Base-by-base conservation (phyloP, 2,329 filamentous ascomycete species). In the Aspergillus luchuensis region DNA sequence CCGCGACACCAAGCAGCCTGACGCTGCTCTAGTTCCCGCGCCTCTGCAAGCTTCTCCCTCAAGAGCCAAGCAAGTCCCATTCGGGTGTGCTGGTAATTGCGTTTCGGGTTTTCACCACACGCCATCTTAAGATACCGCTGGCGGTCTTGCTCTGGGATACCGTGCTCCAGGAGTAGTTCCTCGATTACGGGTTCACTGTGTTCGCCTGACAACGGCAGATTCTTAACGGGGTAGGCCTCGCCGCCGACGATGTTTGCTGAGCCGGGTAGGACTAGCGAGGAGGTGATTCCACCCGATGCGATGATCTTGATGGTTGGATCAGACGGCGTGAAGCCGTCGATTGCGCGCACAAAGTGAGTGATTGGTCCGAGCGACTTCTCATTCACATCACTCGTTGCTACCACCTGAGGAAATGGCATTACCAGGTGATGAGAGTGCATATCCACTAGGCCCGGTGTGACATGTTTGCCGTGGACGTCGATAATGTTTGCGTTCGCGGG, bases 111-210 rank as follows among this genome's bases (percentile, higher is more conserved):
- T 74, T 91, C 88, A 38, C 88, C 88, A 64, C 88, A 91, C 0
- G 89, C 89, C 88, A 91, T 91, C 77, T 91, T 91, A 81, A 91
- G 89, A 72, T 89, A 91, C 19, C 89, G 81, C 84, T 87, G 89
- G 61, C 79, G 84, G 21, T 81, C 80, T 45, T 88, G 87, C 33
- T 66, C 64, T 4, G 59, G 56, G 19, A 65, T 51, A 0, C 87
- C 87, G 55, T 89, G 86, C 1, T 88, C 88, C 8, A 90, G 79
- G 78, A 90, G 81, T 65, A 89, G 85, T 23, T 80, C 76, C 2
- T 84, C 85, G 56, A 87, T 89, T 47, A 88, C 82, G 71, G 90
- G 88, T 15, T 81, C 76, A 21, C 88, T 10, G 13, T 55, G 4
- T n/a, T 23, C 17, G 11, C 57, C 57, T 13, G 57, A 19, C 82